phyloP scores from a whole-genome alignment of 2,329 filamentous ascomycete species.

The Hypocrella siamensis region DNA sequence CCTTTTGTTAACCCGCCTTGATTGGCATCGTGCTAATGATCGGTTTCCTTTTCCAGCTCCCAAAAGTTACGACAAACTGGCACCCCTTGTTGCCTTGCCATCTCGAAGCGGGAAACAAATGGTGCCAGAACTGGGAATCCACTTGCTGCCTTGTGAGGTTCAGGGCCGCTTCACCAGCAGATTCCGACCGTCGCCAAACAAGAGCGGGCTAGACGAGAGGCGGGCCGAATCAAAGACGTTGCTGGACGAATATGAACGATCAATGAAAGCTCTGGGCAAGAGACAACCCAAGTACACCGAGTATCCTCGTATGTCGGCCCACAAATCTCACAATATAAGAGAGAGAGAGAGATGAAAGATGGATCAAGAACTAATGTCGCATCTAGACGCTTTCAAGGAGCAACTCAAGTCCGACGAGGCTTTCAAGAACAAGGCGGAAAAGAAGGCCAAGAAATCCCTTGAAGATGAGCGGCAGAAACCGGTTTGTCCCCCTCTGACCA shows the following conservation, averaged over 20 bases:
- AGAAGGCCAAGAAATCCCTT: constrained; percentile 25
- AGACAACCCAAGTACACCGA: constrained; percentile 30
- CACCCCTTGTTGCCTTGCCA: constrained; percentile 25
- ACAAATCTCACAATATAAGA: background rate
- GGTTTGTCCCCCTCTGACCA: constrained; percentile 11
- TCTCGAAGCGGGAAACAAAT: constrained; percentile 21
- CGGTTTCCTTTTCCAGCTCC: constrained; percentile 10
- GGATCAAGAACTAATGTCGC: no score
- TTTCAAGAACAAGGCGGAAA: constrained; percentile 27
- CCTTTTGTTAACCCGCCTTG: background rate
- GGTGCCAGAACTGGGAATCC: constrained; percentile 22
- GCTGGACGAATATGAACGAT: constrained; percentile 24
- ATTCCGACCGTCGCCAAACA: constrained; percentile 23
- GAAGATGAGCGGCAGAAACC: constrained; percentile 24
- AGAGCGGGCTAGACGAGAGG: constrained; percentile 24
- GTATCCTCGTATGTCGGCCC: constrained; percentile 23
- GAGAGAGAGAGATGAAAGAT: no score
- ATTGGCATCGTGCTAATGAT: background rate
- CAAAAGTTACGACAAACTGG: constrained; percentile 28
- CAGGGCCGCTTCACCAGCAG: constrained; percentile 25
- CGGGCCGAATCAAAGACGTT: constrained; percentile 21
- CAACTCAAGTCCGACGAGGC: constrained; percentile 30
- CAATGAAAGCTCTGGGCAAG: constrained; percentile 25
- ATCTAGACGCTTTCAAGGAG: constrained; percentile 27
- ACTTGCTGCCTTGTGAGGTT: constrained; percentile 25